Conservation (phyloP, 1,284 basidiomycete genomes). For the Schizopora paradoxa region DNA sequence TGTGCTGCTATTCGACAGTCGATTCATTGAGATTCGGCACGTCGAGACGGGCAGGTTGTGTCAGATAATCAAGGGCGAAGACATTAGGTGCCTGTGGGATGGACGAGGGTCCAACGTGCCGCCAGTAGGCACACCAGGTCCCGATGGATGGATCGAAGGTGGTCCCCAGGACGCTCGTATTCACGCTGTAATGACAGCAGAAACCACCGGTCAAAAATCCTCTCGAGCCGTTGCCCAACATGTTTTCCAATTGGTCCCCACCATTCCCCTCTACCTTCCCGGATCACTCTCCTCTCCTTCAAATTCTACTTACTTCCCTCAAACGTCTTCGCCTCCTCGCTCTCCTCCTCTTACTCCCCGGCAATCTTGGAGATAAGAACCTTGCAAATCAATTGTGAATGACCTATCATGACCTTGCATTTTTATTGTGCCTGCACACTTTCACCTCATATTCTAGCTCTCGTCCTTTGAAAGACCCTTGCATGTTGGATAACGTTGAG, state of each 20-base stretch:
- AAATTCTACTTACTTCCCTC: constrained; percentile 55
- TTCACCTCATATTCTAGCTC: too few species aligned
- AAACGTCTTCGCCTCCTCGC: constrained; percentile 47
- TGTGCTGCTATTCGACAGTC: constrained; percentile 83
- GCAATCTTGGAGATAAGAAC: constrained; percentile 28
- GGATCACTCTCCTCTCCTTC: constrained; percentile 60
- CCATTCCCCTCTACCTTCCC: constrained; percentile 63
- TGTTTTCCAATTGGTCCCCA: constrained; percentile 78
- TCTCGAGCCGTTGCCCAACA: constrained; percentile 55
- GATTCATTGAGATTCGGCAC: constrained; percentile 92
- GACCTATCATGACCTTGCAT: too few species aligned
- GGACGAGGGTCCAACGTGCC: constrained; percentile 53
- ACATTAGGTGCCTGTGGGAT: constrained; percentile 87
- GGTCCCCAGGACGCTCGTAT: constrained; percentile 67
- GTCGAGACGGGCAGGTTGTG: constrained; percentile 79
- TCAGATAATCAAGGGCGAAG: constrained; percentile 82
- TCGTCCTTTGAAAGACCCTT: too few species aligned
- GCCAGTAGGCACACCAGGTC: constrained; percentile 33
- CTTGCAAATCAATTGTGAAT: neutral
- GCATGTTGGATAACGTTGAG: too few species aligned
- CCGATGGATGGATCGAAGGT: constrained; percentile 37
- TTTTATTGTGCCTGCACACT: too few species aligned
- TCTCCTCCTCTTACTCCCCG: constrained; percentile 44
- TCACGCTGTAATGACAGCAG: constrained; percentile 67
- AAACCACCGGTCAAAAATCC: constrained; percentile 36